Conservation (phyloP, 345 rosid genomes). For the Acer saccharum region DNA sequence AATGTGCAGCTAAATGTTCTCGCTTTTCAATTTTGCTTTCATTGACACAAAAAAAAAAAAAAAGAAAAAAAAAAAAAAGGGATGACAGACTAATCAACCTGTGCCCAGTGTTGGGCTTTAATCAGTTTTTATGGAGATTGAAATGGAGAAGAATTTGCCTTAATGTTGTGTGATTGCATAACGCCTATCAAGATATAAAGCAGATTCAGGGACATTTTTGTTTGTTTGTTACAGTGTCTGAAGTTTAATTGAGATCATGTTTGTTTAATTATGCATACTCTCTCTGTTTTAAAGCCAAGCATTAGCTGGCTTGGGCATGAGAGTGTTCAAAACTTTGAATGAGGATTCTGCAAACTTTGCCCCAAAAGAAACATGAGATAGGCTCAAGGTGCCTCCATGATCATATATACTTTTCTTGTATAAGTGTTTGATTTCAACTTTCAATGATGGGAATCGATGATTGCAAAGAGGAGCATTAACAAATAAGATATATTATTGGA, state of each 20-base stretch:
- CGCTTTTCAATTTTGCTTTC: no score
- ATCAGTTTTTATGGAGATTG: no score
- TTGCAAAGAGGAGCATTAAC: background rate
- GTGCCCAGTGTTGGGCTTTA: no score
- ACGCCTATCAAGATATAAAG: background rate
- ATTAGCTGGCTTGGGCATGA: background rate
- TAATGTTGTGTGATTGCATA: background rate
- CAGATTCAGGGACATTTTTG: background rate
- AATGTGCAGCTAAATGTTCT: background rate
- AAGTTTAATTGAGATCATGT: background rate
- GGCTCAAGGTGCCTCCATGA: background rate
- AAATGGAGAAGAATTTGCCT: background rate
- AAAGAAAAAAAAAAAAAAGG: no score
- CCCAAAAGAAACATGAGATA: background rate
- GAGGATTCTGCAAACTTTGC: background rate
- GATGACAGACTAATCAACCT: no score
- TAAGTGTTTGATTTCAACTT: slow-evolving; percentile 6
- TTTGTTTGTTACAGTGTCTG: background rate
- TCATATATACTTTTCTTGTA: background rate
- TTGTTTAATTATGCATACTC: background rate
- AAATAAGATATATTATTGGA: background rate
- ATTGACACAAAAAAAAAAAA: no score
- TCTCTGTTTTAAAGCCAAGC: background rate
- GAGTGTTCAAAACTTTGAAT: background rate
- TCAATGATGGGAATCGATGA: background rate